These are phyloP conservation scores for cucumber (Cucumis sativus) DNA, from an alignment of 306 rosid genomes.

Conservation along the genomic window DNA sequence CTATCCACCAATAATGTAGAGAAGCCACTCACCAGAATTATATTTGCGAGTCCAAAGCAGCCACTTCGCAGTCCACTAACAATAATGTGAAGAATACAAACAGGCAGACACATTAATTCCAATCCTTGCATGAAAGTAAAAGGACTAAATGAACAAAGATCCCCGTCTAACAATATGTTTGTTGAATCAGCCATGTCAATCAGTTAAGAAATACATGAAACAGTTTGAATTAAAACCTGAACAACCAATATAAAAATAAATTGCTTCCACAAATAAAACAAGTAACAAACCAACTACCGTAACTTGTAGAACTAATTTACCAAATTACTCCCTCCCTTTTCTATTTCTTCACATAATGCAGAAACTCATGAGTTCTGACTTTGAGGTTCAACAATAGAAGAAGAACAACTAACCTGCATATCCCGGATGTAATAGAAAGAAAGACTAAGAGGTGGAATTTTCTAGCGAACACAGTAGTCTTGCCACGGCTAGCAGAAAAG, in stretches of 20 bases:
- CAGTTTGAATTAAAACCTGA: neutral
- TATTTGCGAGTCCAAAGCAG: constrained; percentile 59
- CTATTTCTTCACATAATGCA: neutral
- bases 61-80: constrained; percentile 68
- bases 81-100: constrained; percentile 24
- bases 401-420: constrained; percentile 46
- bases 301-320: neutral
- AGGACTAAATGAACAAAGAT: neutral
- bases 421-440: constrained; percentile 51
- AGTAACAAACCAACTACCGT: neutral
- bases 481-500: constrained; percentile 61
- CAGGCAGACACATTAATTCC: constrained; percentile 5
- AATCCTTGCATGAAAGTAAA: neutral
- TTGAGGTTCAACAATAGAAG: neutral
- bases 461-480: constrained; percentile 33
- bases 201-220: neutral
- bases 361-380: neutral
- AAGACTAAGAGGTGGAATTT: constrained; percentile 33
- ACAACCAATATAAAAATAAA: neutral
- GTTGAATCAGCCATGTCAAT: neutral
- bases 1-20: neutral
- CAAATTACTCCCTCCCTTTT: neutral
- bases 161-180: neutral
- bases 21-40: constrained; percentile 42
- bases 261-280: neutral